phyloP scores from a whole-genome alignment of 2,329 filamentous ascomycete genomes.

The Venturia asperata region DNA sequence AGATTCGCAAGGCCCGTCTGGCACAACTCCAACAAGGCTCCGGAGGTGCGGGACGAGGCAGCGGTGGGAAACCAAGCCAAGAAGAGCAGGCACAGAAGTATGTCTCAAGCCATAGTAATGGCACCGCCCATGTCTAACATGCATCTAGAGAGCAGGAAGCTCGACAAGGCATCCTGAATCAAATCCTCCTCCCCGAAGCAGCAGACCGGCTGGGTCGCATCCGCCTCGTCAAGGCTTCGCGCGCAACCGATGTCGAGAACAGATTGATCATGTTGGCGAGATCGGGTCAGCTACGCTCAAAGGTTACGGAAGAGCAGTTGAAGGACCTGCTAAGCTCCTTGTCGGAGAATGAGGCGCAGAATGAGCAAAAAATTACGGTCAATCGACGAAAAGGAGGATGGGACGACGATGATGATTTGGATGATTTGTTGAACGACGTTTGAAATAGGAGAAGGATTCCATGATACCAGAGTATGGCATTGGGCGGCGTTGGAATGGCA shows the following conservation, averaged over 20 bases:
- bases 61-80: slow-evolving; percentile 38
- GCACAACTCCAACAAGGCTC: slow-evolving; percentile 75
- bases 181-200: slow-evolving; percentile 92
- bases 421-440: slow-evolving; percentile 46
- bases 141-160: slow-evolving; percentile 52
- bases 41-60: slow-evolving; percentile 46
- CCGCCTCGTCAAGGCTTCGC: slow-evolving; percentile 87
- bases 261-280: slow-evolving; percentile 85
- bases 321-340: slow-evolving; percentile 85
- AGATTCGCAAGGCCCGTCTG: slow-evolving; percentile 88
- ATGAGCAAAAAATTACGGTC: slow-evolving; percentile 77
- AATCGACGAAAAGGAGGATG: slow-evolving; percentile 74
- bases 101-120: background rate
- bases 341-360: slow-evolving; percentile 60
- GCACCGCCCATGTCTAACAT: background rate
- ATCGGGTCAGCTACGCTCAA: slow-evolving; percentile 74
- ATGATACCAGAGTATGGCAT: background rate
- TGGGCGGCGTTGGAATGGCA: background rate
- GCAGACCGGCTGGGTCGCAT: slow-evolving; percentile 91
- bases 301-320: slow-evolving; percentile 87
- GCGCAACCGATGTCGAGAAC: slow-evolving; percentile 86
- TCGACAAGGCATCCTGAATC: slow-evolving; percentile 69
- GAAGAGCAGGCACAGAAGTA: slow-evolving; percentile 18
- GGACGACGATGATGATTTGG: slow-evolving; percentile 66
- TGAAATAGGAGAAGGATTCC: background rate